These are phyloP conservation scores for Rubus idaeus DNA, from an alignment of 306 rosid species.

Conservation along the genomic window DNA sequence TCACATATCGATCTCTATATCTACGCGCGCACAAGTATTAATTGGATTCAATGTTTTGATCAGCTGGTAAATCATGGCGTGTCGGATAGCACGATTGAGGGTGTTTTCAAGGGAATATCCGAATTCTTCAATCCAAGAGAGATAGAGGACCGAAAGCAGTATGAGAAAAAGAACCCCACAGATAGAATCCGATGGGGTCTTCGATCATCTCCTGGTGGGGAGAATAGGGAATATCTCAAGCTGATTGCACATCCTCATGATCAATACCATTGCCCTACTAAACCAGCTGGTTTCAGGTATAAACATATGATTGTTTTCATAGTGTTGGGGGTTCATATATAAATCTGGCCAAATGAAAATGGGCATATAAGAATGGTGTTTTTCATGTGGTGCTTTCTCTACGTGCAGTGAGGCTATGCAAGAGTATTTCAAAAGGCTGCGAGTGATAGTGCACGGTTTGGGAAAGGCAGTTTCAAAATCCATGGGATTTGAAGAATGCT, in stretches of 20 bases:
- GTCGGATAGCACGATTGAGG: slow-evolving; percentile 25
- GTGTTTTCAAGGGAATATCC: slow-evolving; percentile 27
- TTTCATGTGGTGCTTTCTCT: neutral
- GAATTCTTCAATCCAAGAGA: slow-evolving; percentile 38
- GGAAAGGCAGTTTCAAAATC: slow-evolving; percentile 44
- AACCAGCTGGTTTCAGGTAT: slow-evolving; percentile 37
- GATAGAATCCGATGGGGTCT: slow-evolving; percentile 40
- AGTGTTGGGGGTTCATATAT: neutral
- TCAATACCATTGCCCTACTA: slow-evolving; percentile 29
- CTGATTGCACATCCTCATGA: slow-evolving; percentile 38
- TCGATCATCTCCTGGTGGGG: slow-evolving; percentile 30
- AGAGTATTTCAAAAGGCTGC: slow-evolving; percentile 38
- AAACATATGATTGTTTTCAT: neutral
- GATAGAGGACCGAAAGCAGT: slow-evolving; percentile 28
- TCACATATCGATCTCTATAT: neutral
- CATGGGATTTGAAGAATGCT: slow-evolving; percentile 50
- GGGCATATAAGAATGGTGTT: neutral
- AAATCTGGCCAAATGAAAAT: neutral
- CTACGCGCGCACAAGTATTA: neutral
- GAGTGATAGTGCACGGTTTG: slow-evolving; percentile 29
- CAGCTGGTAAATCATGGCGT: slow-evolving; percentile 48
- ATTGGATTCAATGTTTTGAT: slow-evolving; percentile 1
- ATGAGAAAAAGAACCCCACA: slow-evolving; percentile 5
- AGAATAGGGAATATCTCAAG: slow-evolving; percentile 54
- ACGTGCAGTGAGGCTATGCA: slow-evolving; percentile 33